phyloP scores from a whole-genome alignment of 129 eudicot genomes.

The Kitagawia praeruptora region DNA sequence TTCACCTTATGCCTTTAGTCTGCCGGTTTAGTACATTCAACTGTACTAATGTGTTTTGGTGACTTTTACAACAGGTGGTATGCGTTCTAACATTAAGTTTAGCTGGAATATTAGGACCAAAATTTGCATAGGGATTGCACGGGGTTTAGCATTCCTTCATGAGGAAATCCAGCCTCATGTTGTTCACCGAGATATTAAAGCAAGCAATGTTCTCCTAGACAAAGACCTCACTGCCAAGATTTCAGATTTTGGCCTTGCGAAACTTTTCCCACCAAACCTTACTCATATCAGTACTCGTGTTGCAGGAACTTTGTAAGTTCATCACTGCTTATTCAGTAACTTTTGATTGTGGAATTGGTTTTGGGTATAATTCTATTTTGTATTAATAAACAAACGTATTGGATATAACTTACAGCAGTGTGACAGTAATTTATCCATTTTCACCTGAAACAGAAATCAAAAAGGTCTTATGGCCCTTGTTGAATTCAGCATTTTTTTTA shows the following conservation, averaged over 20 bases:
- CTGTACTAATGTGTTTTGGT: background rate
- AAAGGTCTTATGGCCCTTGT: background rate
- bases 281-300: slow-evolving; percentile 90
- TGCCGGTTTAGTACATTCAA: background rate
- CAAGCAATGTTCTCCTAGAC: slow-evolving; percentile 94
- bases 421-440: background rate
- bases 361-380: background rate
- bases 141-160: slow-evolving; percentile 78
- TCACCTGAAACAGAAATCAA: background rate
- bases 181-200: slow-evolving; percentile 87
- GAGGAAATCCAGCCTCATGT: slow-evolving; percentile 72
- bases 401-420: slow-evolving; percentile 1
- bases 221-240: slow-evolving; percentile 75
- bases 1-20: background rate
- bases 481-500: background rate
- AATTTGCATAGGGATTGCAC: slow-evolving; percentile 70
- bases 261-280: slow-evolving; percentile 65
- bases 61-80: slow-evolving; percentile 30
- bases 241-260: slow-evolving; percentile 92
- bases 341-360: background rate
- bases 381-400: background rate
- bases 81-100: slow-evolving; percentile 34
- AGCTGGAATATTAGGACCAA: slow-evolving; percentile 53
- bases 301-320: slow-evolving; percentile 84
- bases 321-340: background rate